Conservation (phyloP, 495 filamentous ascomycete species). For the Amphirosellinia nigrospora region DNA sequence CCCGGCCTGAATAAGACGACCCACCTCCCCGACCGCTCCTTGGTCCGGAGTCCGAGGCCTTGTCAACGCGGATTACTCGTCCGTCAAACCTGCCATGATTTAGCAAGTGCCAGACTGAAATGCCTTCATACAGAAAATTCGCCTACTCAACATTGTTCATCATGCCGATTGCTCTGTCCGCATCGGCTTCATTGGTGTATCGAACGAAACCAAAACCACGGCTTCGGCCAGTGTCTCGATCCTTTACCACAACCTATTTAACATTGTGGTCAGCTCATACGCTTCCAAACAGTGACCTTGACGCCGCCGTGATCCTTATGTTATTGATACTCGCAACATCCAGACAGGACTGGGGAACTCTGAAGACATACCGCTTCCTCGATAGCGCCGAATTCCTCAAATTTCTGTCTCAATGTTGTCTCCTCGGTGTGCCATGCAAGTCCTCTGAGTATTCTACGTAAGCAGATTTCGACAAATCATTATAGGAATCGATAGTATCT, state of each 20-base stretch:
- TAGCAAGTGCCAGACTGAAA: constrained; percentile 1
- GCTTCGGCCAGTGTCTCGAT: constrained; percentile 93
- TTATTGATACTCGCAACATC: not conserved
- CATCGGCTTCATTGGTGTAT: constrained; percentile 81
- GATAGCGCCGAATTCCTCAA: constrained; percentile 84
- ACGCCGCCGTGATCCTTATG: not conserved
- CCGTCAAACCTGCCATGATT: constrained; percentile 80
- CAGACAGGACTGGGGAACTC: not conserved
- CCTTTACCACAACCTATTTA: constrained; percentile 90
- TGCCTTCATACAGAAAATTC: constrained; percentile 13
- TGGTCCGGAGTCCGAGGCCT: constrained; percentile 80
- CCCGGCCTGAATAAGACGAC: constrained; percentile 39
- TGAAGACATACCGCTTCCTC: constrained; percentile 84
- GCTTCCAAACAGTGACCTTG: not conserved
- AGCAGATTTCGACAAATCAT: not conserved
- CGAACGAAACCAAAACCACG: constrained; percentile 97
- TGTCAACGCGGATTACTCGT: constrained; percentile 93
- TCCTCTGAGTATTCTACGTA: constrained; percentile 63
- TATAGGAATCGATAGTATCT: not conserved
- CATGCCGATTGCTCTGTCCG: constrained; percentile 74
- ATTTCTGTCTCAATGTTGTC: constrained; percentile 77
- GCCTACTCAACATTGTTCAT: constrained; percentile 97
- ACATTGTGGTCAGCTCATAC: constrained; percentile 31
- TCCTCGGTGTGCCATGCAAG: constrained; percentile 99
- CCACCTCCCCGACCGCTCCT: constrained; percentile 52